These are phyloP conservation scores for Neurospora tetraspora DNA, from an alignment of 495 filamentous ascomycete species.

Conservation along the genomic window DNA sequence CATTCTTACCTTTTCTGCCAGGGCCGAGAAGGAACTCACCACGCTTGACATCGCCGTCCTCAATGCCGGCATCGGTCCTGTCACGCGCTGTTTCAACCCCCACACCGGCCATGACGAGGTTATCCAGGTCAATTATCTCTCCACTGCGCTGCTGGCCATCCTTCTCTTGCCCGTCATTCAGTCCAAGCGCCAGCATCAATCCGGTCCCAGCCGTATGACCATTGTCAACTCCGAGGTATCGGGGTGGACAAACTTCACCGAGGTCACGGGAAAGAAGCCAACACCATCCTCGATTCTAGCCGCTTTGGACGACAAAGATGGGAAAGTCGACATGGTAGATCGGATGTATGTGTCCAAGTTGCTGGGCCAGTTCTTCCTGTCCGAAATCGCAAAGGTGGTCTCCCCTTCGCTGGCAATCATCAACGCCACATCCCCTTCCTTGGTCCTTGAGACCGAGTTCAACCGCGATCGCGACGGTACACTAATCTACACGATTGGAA, in stretches of 20 bases:
- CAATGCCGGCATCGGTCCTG: conserved; percentile 34
- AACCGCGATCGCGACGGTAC: conserved; percentile 19
- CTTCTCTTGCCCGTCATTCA: conserved; percentile 27
- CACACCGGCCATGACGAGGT: conserved; percentile 30
- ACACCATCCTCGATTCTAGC: conserved; percentile 20
- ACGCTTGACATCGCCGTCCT: conserved; percentile 38
- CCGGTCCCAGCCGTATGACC: conserved; percentile 2
- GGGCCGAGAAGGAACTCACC: conserved; percentile 17
- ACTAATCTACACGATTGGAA: not conserved
- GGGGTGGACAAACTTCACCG: not conserved
- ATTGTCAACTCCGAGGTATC: conserved; percentile 5
- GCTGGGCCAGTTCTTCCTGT: conserved; percentile 29
- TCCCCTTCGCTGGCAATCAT: conserved; percentile 29
- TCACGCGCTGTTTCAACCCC: conserved; percentile 7
- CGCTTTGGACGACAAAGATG: conserved; percentile 24
- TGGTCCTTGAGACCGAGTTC: conserved; percentile 26
- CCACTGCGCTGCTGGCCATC: conserved; percentile 31
- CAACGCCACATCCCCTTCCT: conserved; percentile 33
- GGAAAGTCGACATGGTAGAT: conserved; percentile 8
- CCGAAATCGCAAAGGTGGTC: conserved; percentile 15
- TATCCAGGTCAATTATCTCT: conserved; percentile 45
- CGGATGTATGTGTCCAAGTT: conserved; percentile 28
- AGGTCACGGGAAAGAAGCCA: not conserved
- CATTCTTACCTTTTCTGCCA: conserved; percentile 29
- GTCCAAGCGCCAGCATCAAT: conserved; percentile 5